These are phyloP conservation scores for Suhomyces guaymorum DNA, from an alignment of 1,139 yeast genomes.

Conservation along the genomic window DNA sequence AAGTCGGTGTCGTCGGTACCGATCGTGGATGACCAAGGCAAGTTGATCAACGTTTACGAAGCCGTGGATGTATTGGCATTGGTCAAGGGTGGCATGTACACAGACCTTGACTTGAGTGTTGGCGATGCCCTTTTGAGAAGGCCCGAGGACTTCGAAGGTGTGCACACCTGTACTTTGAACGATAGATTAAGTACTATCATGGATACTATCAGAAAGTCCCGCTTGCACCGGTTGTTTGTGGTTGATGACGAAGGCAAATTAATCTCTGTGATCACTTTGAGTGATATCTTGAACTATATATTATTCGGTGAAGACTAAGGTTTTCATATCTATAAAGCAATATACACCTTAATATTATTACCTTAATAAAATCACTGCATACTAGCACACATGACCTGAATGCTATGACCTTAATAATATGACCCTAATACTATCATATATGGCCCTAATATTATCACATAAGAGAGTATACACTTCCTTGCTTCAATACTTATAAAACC, in stretches of 20 bases:
- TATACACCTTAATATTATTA: too few relatives aligned
- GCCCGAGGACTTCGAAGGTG: slow-evolving; percentile 97
- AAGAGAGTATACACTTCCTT: too few relatives aligned
- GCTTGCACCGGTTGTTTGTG: slow-evolving; percentile 89
- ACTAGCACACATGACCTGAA: too few relatives aligned
- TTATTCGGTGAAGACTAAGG: slow-evolving; percentile 66
- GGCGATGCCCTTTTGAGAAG: slow-evolving; percentile 96
- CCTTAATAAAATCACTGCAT: too few relatives aligned
- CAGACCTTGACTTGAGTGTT: slow-evolving; percentile 85
- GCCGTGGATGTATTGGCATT: slow-evolving; percentile 92
- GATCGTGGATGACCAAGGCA: slow-evolving; percentile 76
- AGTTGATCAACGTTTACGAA: slow-evolving; percentile 87
- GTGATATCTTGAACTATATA: slow-evolving; percentile 86
- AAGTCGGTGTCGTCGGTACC: slow-evolving; percentile 90
- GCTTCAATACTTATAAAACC: too few relatives aligned
- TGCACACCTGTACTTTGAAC: slow-evolving; percentile 87
- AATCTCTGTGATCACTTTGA: slow-evolving; percentile 82
- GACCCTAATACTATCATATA: too few relatives aligned
- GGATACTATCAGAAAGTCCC: slow-evolving; percentile 89
- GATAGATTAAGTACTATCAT: slow-evolving; percentile 88
- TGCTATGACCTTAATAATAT: too few relatives aligned
- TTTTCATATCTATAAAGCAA: too few relatives aligned
- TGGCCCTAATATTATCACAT: too few relatives aligned
- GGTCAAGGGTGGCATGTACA: slow-evolving; percentile 92
- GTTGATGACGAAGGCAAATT: slow-evolving; percentile 80